These are phyloP conservation scores for Rhizophora apiculata DNA, from an alignment of 345 rosid genomes.

Conservation along the genomic window DNA sequence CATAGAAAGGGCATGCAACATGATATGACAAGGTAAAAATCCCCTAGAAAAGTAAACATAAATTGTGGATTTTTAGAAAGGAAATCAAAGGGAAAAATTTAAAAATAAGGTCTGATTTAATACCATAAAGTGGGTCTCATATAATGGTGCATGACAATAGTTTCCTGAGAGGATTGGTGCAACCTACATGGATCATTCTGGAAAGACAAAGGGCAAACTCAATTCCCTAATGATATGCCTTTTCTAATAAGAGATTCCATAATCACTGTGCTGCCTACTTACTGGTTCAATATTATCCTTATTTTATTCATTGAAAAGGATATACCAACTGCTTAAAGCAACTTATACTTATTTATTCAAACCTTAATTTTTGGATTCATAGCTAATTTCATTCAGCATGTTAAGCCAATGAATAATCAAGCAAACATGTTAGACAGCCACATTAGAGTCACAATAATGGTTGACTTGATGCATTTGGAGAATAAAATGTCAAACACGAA, in stretches of 20 bases:
- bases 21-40: constrained; percentile 4
- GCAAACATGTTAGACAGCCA: neutral
- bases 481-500: too few species aligned
- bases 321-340: too few species aligned
- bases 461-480: neutral
- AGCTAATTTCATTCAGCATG: neutral
- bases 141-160: neutral
- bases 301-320: too few species aligned
- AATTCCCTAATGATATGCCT: too few species aligned
- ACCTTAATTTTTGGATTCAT: neutral
- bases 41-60: neutral
- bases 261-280: too few species aligned
- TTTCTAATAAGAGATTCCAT: too few species aligned
- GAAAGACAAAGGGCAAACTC: too few species aligned
- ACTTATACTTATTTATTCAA: neutral
- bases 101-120: constrained; percentile 6
- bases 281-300: too few species aligned
- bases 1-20: constrained; percentile 79
- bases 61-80: neutral
- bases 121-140: constrained; percentile 80
- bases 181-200: too few species aligned
- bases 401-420: neutral
- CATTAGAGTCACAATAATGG: neutral
- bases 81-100: neutral
- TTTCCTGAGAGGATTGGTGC: too few species aligned